Base-by-base conservation (phyloP, 1,284 basidiomycete species). In the Ustilago trichophora region DNA sequence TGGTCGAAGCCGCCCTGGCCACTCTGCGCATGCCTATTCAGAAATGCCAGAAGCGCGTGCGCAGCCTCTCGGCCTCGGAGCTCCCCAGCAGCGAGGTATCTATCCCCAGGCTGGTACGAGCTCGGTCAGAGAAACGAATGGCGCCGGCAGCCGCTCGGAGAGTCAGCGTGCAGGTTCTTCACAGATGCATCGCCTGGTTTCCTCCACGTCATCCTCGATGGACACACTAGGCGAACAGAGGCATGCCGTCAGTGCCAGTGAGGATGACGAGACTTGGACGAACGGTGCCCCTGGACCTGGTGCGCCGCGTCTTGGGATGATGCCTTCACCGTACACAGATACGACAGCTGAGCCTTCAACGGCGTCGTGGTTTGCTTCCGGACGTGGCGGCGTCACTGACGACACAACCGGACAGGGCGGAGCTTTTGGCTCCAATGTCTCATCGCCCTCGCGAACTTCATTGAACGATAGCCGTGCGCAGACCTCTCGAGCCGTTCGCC, bases 241-340 rank as follows among this genome's bases (percentile, higher is more conserved):
- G 32, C 53, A 45, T 10, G 41, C 40, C 35, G 49, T 29, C 40
- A 19, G 21, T 24, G 49, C 45, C 29, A 45, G 44, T 45, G 60
- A 56, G 32, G 49, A 56, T 11, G 49, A 57, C 26, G 53, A 64
- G 8, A 40, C 49, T 2, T 56, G 53, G 60, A 35, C 37, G 22
- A 34, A 36, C 35, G 33, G 40, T 32, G 24, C 44, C 2, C 7
- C 54, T 19, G 49, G 25, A 22, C 53, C 60, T 21, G 33, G 53
- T 27, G 49, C 60, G 4, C 53, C 59, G 4, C 59, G 53, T 9
- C 47, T 56, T n/a, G 60, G 49, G 4, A 64, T 56, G 49, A 43
- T 47, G 60, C 45, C 60, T 18, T 56, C 60, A 8, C 60, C 60
- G 10, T 64, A 52, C 41, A 10, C 60, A 10, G 35, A 37, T 19